Conservation (phyloP, 441 rosid genomes). For the Bruguiera hainesii region DNA sequence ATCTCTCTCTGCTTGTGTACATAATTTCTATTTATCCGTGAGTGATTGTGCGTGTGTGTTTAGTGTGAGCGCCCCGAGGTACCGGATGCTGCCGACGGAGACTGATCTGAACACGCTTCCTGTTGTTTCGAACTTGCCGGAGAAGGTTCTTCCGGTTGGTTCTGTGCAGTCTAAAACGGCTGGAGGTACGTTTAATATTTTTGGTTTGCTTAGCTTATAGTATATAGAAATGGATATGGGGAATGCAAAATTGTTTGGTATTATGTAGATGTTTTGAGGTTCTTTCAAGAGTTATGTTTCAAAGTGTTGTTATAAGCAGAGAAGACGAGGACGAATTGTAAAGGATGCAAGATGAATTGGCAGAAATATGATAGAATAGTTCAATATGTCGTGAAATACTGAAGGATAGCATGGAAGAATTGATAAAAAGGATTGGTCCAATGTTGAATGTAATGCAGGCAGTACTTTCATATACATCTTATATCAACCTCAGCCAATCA, state of each 20-base stretch:
- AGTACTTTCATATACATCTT: no score
- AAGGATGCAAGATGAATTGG: no score
- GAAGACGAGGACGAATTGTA: no score
- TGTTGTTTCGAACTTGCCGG: slow-evolving; percentile 47
- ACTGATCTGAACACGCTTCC: slow-evolving; percentile 85
- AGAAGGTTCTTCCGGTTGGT: slow-evolving; percentile 62
- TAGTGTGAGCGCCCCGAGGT: slow-evolving; percentile 73
- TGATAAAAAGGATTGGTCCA: no score
- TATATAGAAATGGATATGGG: background rate
- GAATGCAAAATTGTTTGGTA: background rate
- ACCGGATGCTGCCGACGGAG: slow-evolving; percentile 70
- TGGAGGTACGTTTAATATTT: slow-evolving; percentile 44
- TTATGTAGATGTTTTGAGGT: background rate
- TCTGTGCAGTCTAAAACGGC: slow-evolving; percentile 50
- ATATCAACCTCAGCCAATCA: no score
- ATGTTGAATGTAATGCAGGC: no score
- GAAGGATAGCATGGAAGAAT: no score
- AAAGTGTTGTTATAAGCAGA: no score
- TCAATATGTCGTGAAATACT: no score
- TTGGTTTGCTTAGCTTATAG: background rate
- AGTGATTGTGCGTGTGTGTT: slow-evolving; percentile 8
- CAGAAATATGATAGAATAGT: no score
- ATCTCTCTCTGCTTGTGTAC: background rate
- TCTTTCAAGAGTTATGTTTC: background rate
- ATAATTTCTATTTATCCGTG: background rate